phyloP scores from a whole-genome alignment of 768 basidiomycete species.

The Termitomyces sp. region DNA sequence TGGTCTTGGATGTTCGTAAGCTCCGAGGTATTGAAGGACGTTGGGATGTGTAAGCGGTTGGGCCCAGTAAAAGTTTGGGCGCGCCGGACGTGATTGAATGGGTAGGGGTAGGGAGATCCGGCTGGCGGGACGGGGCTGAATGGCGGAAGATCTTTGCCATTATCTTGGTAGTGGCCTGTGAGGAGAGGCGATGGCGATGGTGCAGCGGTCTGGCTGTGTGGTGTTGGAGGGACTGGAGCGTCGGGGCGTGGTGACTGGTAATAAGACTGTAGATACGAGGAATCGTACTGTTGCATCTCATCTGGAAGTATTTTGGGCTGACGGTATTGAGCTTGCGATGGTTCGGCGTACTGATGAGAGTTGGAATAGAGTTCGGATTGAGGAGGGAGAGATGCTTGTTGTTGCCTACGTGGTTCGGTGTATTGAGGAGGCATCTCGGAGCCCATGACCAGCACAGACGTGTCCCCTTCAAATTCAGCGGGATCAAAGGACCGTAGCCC shows the following conservation, averaged over 20 bases:
- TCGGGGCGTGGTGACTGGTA: constrained; percentile 59
- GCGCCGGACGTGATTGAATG: constrained; percentile 68
- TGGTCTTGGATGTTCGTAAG: constrained; percentile 57
- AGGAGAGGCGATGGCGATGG: constrained; percentile 68
- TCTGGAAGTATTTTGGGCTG: constrained; percentile 43
- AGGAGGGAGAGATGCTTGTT: constrained; percentile 10
- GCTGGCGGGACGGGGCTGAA: constrained; percentile 52
- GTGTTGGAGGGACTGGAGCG: constrained; percentile 77
- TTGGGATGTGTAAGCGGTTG: constrained; percentile 24
- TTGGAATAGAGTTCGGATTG: constrained; percentile 18
- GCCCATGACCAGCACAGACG: constrained; percentile 16
- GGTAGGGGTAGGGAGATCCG: constrained; percentile 79
- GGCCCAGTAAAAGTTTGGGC: constrained; percentile 33
- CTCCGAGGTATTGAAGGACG: constrained; percentile 34
- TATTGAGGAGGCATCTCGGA: constrained; percentile 26
- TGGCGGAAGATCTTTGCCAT: constrained; percentile 31
- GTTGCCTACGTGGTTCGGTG: constrained; percentile 20
- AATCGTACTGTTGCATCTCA: constrained; percentile 56
- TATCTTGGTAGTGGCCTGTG: constrained; percentile 40
- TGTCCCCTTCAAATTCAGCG: constrained; percentile 44
- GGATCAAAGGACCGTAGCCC: constrained; percentile 57
- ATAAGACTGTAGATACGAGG: constrained; percentile 58
- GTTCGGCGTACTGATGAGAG: constrained; percentile 5
- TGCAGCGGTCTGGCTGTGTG: constrained; percentile 68
- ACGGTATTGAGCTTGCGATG: constrained; percentile 24